Evolutionary conservation across 1,284 basidiomycete species (phyloP).

Genomic region (Stereum hirsutum): DNA sequence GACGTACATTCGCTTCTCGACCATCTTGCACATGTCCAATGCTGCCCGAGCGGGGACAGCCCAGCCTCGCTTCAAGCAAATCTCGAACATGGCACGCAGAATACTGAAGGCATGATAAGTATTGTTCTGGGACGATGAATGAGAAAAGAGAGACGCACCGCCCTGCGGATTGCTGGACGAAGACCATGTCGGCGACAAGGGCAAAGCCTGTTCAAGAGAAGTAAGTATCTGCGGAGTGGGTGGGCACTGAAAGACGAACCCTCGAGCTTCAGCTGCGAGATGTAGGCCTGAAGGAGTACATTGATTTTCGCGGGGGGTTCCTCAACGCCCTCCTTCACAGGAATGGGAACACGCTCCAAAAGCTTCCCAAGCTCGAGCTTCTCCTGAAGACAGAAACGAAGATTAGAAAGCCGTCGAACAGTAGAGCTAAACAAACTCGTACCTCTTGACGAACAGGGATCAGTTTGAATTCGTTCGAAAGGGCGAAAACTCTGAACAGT

Average conservation of each 20-base stretch:
- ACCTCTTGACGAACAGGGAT: conserved; percentile 63
- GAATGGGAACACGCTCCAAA: conserved; percentile 92
- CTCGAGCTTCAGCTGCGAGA: conserved; percentile 91
- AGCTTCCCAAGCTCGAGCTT: conserved; percentile 91
- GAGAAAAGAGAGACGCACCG: conserved; percentile 34
- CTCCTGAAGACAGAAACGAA: conserved; percentile 33
- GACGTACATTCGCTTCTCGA: conserved; percentile 77
- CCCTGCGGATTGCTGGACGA: conserved; percentile 86
- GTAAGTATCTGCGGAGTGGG: not conserved
- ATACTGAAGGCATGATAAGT: conserved; percentile 44
- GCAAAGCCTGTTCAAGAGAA: conserved; percentile 59
- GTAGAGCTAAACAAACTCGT: conserved; percentile 11
- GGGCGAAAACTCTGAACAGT: conserved; percentile 92
- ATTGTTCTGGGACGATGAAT: not conserved
- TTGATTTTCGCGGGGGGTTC: conserved; percentile 98
- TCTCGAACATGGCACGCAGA: conserved; percentile 95
- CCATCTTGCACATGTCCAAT: conserved; percentile 97
- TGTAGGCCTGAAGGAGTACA: conserved; percentile 91
- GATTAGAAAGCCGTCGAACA: conserved; percentile 37
- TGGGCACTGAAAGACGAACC: conserved; percentile 30
- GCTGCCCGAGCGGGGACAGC: conserved; percentile 88
- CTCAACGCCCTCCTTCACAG: conserved; percentile 94
- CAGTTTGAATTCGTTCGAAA: conserved; percentile 96
- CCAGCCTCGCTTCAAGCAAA: conserved; percentile 98
- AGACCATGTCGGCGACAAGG: conserved; percentile 98